Evolutionary conservation across 2,329 filamentous ascomycete species (phyloP).

Genomic region (Raffaelea albimanens): DNA sequence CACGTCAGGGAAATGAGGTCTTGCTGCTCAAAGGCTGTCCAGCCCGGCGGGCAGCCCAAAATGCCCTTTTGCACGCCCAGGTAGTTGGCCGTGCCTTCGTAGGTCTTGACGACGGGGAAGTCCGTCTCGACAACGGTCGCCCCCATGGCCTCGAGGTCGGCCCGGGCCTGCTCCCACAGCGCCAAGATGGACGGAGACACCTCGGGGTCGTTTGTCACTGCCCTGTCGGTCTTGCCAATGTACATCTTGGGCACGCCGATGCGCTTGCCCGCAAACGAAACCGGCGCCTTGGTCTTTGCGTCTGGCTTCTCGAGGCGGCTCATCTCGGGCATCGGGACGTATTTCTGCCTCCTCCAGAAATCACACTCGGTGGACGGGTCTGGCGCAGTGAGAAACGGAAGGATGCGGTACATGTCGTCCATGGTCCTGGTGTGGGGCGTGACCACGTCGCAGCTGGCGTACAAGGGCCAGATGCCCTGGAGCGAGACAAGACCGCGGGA

Average conservation of each 20-base stretch:
- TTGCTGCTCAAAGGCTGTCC: not conserved
- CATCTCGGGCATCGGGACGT: not conserved
- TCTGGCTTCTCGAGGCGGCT: no score
- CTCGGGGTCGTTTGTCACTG: not conserved
- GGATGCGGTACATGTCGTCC: not conserved
- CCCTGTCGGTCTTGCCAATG: not conserved
- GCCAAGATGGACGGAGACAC: not conserved
- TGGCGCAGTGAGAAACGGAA: not conserved
- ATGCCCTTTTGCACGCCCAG: no score
- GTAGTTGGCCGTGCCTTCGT: not conserved
- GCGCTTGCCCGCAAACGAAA: not conserved
- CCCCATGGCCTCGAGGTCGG: not conserved
- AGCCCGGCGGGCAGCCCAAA: not conserved
- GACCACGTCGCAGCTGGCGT: slow-evolving; percentile 44
- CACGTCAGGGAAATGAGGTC: not conserved
- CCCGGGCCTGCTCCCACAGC: not conserved
- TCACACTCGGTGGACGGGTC: not conserved
- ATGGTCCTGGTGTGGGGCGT: slow-evolving; percentile 22
- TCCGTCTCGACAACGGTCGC: not conserved
- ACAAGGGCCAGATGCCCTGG: slow-evolving; percentile 45
- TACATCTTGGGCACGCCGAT: not conserved
- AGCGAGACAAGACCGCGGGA: slow-evolving; percentile 41
- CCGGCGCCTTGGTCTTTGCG: no score
- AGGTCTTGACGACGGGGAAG: not conserved
- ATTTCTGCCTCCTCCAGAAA: not conserved